phyloP scores from a whole-genome alignment of 2,329 filamentous ascomycete species.

The Epichloe bromicola region DNA sequence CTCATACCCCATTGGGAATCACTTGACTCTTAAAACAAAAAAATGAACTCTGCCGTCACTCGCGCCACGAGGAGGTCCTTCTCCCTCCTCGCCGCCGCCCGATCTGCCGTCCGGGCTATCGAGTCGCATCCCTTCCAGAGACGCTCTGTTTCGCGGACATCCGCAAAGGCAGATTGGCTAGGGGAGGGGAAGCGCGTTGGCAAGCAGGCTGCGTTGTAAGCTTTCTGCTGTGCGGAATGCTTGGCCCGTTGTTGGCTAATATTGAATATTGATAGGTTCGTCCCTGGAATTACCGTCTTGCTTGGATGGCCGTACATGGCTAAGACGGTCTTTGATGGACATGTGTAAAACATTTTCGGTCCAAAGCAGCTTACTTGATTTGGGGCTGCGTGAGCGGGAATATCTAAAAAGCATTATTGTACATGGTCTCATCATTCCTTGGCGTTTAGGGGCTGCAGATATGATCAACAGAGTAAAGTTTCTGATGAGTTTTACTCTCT shows the following conservation, averaged over 20 bases:
- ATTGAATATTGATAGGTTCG: slow-evolving; percentile 16
- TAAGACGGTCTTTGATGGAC: slow-evolving; percentile 18
- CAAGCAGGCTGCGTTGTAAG: slow-evolving; percentile 21
- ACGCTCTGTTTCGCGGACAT: slow-evolving; percentile 14
- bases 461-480: no score
- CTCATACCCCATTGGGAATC: neutral
- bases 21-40: neutral
- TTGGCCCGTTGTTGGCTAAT: slow-evolving; percentile 4
- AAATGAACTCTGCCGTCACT: slow-evolving; percentile 17
- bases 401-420: no score
- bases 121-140: slow-evolving; percentile 25
- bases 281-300: slow-evolving; percentile 19
- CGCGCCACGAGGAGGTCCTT: slow-evolving; percentile 21
- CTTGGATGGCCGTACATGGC: slow-evolving; percentile 23
- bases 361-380: no score
- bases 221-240: neutral
- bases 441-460: no score
- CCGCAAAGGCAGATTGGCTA: slow-evolving; percentile 19
- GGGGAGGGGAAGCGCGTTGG: slow-evolving; percentile 19
- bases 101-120: slow-evolving; percentile 19
- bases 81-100: slow-evolving; percentile 21
- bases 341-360: slow-evolving; percentile 9
- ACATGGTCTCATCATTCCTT: no score
- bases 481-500: no score
- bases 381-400: no score